Percentiles rank a stretch among this genome's conserved stretches.
phyloP scores from a whole-genome alignment of 495 filamentous ascomycete genomes.

The Xylaria acuta region DNA sequence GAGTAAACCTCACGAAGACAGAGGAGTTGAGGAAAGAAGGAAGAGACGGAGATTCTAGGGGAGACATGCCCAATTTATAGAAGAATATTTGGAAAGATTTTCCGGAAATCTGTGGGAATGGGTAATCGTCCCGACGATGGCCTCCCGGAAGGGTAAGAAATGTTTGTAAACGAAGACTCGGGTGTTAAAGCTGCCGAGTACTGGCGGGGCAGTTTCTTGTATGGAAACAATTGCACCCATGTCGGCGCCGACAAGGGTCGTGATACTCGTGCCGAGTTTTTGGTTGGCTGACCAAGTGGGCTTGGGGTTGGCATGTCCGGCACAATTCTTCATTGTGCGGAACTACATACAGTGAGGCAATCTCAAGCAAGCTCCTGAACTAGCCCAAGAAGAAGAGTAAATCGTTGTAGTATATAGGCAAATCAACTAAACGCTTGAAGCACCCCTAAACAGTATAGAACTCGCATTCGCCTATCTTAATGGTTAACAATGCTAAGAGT shows the following conservation, averaged over 20 bases:
- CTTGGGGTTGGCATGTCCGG: neutral
- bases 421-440: neutral
- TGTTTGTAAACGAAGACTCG: conserved; percentile 7
- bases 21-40: neutral
- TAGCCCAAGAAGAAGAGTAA: neutral
- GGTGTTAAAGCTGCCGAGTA: neutral
- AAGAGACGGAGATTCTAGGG: neutral
- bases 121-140: conserved; percentile 2
- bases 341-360: neutral
- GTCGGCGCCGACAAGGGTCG: neutral
- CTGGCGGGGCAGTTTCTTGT: no score
- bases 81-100: neutral
- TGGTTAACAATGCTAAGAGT: neutral
- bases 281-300: neutral
- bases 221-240: neutral
- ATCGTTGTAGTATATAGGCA: neutral
- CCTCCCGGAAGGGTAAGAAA: neutral
- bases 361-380: neutral
- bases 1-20: neutral
- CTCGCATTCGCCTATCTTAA: neutral
- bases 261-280: neutral
- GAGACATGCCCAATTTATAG: neutral
- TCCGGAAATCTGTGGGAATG: neutral
- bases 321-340: neutral
- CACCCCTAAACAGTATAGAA: neutral